These are phyloP conservation scores for Cymbidium sinense DNA, from an alignment of 106 monocot genomes.

Conservation along the genomic window DNA sequence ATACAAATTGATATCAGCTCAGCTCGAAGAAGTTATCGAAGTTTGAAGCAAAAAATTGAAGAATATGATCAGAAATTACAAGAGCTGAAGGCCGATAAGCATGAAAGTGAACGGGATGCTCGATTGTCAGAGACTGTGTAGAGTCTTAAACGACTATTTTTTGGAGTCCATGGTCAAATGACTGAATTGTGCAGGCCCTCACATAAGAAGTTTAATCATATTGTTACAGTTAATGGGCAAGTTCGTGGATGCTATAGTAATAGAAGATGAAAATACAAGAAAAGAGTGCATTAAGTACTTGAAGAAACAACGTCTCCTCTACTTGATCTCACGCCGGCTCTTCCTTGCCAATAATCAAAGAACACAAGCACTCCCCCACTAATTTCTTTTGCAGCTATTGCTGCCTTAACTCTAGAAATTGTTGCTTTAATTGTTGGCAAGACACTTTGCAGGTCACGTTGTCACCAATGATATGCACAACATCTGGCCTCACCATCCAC, in stretches of 20 bases:
- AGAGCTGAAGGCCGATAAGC: slow-evolving; percentile 93
- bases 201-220: slow-evolving; percentile 85
- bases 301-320: too few species aligned
- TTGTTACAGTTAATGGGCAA: slow-evolving; percentile 99
- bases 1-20: slow-evolving; percentile 40
- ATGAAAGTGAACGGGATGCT: slow-evolving; percentile 97
- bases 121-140: slow-evolving; percentile 81
- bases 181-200: slow-evolving; percentile 92
- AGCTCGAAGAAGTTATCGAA: slow-evolving; percentile 62
- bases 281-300: slow-evolving; percentile 99
- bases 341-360: too few species aligned
- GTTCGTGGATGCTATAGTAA: slow-evolving; percentile 99
- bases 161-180: slow-evolving; percentile 96
- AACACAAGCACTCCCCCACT: too few species aligned
- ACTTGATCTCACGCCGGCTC: too few species aligned
- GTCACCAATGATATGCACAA: too few species aligned
- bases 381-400: too few species aligned
- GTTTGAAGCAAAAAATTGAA: slow-evolving; percentile 72
- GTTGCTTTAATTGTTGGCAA: too few species aligned
- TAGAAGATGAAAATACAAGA: slow-evolving; percentile 95
- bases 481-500: too few species aligned
- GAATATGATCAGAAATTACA: slow-evolving; percentile 67
- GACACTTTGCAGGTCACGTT: too few species aligned
- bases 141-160: slow-evolving; percentile 83
- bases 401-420: too few species aligned